Percentiles rank a stretch among this genome's conserved stretches.
Evolutionary conservation across 2,329 filamentous ascomycete species (phyloP).

Genomic region (Talaromyces amestolkiae): DNA sequence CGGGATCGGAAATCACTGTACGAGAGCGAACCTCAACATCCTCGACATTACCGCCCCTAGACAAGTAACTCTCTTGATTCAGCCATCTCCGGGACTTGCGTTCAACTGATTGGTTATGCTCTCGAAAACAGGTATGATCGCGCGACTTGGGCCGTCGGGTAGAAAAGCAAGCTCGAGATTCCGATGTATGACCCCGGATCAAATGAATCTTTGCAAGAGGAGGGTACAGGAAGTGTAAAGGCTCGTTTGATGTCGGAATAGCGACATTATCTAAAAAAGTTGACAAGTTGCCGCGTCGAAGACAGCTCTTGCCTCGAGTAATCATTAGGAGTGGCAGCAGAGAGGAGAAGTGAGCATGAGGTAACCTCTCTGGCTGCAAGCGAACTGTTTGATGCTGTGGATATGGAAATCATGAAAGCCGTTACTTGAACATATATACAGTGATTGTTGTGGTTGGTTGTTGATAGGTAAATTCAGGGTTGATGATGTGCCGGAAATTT

Average conservation of each 20-base stretch:
- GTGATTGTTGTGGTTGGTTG: neutral
- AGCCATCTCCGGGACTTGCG: constrained; percentile 1
- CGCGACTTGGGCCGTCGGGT: neutral
- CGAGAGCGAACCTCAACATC: neutral
- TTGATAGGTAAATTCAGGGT: neutral
- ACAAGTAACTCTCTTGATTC: neutral
- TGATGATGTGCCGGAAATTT: constrained; percentile 11
- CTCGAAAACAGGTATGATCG: neutral
- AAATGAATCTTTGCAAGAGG: constrained; percentile 36
- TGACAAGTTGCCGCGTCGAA: constrained; percentile 39
- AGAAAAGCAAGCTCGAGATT: constrained; percentile 20
- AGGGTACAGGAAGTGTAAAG: constrained; percentile 48
- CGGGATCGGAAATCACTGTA: neutral
- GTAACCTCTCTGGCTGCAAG: constrained; percentile 1
- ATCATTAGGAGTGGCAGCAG: constrained; percentile 37
- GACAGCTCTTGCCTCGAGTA: constrained; percentile 41
- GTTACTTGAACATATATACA: constrained; percentile 1
- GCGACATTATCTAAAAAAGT: constrained; percentile 37
- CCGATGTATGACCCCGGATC: constrained; percentile 17
- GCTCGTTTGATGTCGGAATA: constrained; percentile 39
- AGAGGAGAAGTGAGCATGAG: constrained; percentile 11
- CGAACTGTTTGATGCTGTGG: neutral
- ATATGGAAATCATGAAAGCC: constrained; percentile 1
- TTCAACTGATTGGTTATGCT: neutral
- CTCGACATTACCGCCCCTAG: neutral